Conservation (phyloP, 2,329 filamentous ascomycete genomes). For the Phaeoacremonium minimum region DNA sequence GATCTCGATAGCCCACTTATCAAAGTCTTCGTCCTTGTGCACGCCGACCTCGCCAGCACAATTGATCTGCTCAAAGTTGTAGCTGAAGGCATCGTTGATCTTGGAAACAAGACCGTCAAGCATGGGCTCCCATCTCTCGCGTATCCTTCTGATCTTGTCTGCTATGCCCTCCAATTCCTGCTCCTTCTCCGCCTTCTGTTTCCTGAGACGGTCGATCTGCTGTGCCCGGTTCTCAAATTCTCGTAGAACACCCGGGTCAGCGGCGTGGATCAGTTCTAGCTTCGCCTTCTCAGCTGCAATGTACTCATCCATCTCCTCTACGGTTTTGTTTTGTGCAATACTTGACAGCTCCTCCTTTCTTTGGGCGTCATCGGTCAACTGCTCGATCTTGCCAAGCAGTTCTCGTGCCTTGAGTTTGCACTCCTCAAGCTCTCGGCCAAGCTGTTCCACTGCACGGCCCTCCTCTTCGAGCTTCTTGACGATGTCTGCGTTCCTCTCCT, state of each 20-base stretch:
- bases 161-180: conserved; percentile 50
- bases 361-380: conserved; percentile 18
- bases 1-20: conserved; percentile 90
- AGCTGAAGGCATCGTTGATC: conserved; percentile 87
- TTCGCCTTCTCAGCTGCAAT: conserved; percentile 71
- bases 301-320: conserved; percentile 66
- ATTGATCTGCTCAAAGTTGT: conserved; percentile 91
- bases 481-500: conserved; percentile 59
- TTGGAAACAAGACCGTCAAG: conserved; percentile 72
- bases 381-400: conserved; percentile 31
- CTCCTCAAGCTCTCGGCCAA: conserved; percentile 27
- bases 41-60: conserved; percentile 89
- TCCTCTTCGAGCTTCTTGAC: conserved; percentile 44
- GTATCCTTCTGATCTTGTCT: conserved; percentile 59
- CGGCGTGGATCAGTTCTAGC: conserved; percentile 75
- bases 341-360: conserved; percentile 36
- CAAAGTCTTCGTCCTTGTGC: conserved; percentile 89
- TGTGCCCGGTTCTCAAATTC: conserved; percentile 71
- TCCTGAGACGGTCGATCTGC: conserved; percentile 63
- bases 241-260: conserved; percentile 68
- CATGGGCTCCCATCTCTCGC: conserved; percentile 74
- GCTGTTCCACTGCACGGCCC: conserved; percentile 30
- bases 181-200: conserved; percentile 50
- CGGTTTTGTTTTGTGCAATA: conserved; percentile 43
- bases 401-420: conserved; percentile 27